phyloP scores from a whole-genome alignment of 2,329 filamentous ascomycete species.

The Penicillium sumatraense region DNA sequence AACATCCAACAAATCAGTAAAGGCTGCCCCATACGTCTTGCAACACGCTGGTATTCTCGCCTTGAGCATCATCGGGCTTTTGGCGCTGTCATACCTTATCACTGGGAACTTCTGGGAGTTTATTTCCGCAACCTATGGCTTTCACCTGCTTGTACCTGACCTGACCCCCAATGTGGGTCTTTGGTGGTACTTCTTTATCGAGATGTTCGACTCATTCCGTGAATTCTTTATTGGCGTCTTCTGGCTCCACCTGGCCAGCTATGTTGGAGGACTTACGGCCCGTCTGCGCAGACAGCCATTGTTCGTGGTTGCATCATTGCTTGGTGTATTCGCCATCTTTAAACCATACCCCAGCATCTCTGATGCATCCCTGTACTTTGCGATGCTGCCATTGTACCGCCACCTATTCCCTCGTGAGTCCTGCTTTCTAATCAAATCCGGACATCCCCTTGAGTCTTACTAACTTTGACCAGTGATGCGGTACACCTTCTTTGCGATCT shows the following conservation, averaged over 20 bases:
- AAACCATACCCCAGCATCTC: constrained; percentile 95
- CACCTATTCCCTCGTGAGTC: constrained; percentile 81
- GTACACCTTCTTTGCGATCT: constrained; percentile 85
- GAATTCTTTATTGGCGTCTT: constrained; percentile 97
- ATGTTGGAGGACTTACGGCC: constrained; percentile 83
- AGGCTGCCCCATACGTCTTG: constrained; percentile 55
- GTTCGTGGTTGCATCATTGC: constrained; percentile 79
- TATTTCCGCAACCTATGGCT: constrained; percentile 84
- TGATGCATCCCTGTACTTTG: constrained; percentile 85
- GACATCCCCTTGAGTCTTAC: constrained; percentile 5
- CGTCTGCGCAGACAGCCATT: constrained; percentile 84
- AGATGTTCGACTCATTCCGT: constrained; percentile 98
- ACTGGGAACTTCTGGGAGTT: constrained; percentile 86
- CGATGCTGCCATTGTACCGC: constrained; percentile 80
- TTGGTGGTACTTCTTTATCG: constrained; percentile 99
- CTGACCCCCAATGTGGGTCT: constrained; percentile 92
- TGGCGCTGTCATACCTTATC: constrained; percentile 73
- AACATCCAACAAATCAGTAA: constrained; percentile 36
- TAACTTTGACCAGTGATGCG: constrained; percentile 70
- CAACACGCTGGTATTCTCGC: constrained; percentile 59
- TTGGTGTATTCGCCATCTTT: constrained; percentile 92
- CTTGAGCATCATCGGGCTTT: constrained; percentile 62
- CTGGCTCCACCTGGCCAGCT: constrained; percentile 91
- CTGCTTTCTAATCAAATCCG: neutral
- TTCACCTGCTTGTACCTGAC: constrained; percentile 87